These are phyloP conservation scores for Cyberlindnera americana DNA, from an alignment of 805 yeast genomes.

Conservation along the genomic window DNA sequence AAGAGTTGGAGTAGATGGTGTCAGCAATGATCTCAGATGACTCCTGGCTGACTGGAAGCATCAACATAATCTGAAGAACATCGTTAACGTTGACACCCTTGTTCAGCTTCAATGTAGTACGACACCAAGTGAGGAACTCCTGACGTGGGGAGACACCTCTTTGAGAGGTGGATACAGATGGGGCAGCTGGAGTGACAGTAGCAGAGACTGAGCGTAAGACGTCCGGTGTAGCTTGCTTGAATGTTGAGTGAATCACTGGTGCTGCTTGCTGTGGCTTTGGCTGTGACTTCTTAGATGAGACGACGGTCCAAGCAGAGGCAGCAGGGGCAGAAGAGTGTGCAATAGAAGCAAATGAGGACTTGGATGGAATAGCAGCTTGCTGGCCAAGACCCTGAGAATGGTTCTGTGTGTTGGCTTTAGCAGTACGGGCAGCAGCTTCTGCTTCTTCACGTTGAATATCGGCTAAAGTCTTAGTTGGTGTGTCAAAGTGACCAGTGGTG, in stretches of 20 bases:
- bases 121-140: slow-evolving; percentile 71
- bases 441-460: slow-evolving; percentile 63
- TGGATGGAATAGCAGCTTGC: slow-evolving; percentile 1
- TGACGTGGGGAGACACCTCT: slow-evolving; percentile 41
- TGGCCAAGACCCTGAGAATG: slow-evolving; percentile 6
- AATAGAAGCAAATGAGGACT: slow-evolving; percentile 25
- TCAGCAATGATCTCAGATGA: slow-evolving; percentile 86
- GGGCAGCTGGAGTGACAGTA: slow-evolving; percentile 12
- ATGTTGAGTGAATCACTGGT: slow-evolving; percentile 15
- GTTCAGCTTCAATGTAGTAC: slow-evolving; percentile 62
- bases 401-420: slow-evolving; percentile 12
- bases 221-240: slow-evolving; percentile 30
- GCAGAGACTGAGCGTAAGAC: slow-evolving; percentile 37
- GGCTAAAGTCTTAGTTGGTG: slow-evolving; percentile 48
- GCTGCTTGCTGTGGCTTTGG: slow-evolving; percentile 6
- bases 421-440: slow-evolving; percentile 30
- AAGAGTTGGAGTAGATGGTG: slow-evolving; percentile 81
- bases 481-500: slow-evolving; percentile 15
- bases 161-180: slow-evolving; percentile 5
- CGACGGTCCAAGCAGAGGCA: slow-evolving; percentile 39
- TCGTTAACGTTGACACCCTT: slow-evolving; percentile 75
- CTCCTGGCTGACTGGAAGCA: slow-evolving; percentile 73
- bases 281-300: slow-evolving; percentile 24
- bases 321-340: slow-evolving; percentile 14
- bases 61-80: slow-evolving; percentile 72